Percentiles rank a stretch among this genome's conserved stretches.
Conservation (phyloP, 2,329 filamentous ascomycete genomes). For the Paraphaeosphaeria minitans region DNA sequence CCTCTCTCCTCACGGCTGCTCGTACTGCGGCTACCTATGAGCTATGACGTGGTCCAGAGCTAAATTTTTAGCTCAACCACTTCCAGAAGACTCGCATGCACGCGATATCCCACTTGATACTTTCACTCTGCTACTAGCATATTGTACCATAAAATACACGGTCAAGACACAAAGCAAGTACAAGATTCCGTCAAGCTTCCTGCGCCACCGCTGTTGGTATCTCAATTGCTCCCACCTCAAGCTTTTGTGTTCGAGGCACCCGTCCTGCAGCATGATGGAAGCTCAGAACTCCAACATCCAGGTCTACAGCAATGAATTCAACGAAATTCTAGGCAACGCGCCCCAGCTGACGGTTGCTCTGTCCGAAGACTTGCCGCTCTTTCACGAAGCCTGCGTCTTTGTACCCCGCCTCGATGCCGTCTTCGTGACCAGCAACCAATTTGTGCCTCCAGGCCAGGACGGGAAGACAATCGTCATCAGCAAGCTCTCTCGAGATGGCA, state of each 20-base stretch:
- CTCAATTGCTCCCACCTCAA: background rate
- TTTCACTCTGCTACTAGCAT: background rate
- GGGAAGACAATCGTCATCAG: constrained; percentile 25
- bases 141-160: background rate
- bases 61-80: background rate
- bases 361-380: constrained; percentile 45
- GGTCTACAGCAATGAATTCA: background rate
- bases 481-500: constrained; percentile 15
- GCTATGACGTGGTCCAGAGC: background rate
- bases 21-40: background rate
- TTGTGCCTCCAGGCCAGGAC: constrained; percentile 16
- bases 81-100: background rate
- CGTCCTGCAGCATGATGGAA: background rate
- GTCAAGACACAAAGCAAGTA: background rate
- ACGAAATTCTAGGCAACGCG: background rate
- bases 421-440: constrained; percentile 49
- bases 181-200: background rate
- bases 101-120: background rate
- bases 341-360: background rate
- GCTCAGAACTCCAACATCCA: background rate
- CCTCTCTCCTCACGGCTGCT: background rate
- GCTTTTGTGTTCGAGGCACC: background rate
- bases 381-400: constrained; percentile 55
- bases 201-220: background rate
- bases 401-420: constrained; percentile 38